phyloP scores from a whole-genome alignment of 352 stramenopile species.

The Phytopythium boreale region DNA sequence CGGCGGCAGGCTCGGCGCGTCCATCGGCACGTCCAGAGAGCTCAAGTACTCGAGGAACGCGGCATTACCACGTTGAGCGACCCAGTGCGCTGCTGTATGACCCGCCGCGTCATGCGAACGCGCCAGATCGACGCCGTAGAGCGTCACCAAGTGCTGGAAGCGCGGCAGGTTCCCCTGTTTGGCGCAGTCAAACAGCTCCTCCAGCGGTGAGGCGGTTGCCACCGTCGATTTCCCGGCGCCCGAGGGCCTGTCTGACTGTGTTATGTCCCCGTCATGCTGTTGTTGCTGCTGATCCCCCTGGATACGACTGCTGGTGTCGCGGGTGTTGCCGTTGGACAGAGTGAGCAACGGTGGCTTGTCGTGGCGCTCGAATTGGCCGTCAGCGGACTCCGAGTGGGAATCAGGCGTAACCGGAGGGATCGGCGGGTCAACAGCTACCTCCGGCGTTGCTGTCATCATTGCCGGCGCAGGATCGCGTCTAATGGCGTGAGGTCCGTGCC shows the following conservation, averaged over 20 bases:
- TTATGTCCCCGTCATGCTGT: background rate
- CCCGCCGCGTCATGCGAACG: conserved; percentile 47
- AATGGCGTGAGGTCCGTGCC: background rate
- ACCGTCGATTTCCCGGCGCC: background rate
- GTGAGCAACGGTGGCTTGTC: background rate
- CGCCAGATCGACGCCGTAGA: conserved; percentile 38
- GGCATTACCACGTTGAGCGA: conserved; percentile 46
- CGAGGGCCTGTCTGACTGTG: background rate
- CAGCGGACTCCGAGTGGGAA: background rate
- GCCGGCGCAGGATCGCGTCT: background rate
- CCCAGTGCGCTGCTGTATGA: conserved; percentile 74
- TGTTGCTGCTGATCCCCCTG: too few relatives aligned
- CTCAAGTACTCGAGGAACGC: conserved; percentile 62
- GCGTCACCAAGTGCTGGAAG: conserved; percentile 45
- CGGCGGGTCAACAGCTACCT: background rate
- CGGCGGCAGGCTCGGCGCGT: conserved; percentile 46
- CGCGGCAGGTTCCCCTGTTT: conserved; percentile 55
- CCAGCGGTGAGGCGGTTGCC: conserved; percentile 22
- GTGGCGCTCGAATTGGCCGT: background rate
- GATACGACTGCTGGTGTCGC: too few relatives aligned
- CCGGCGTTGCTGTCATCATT: background rate
- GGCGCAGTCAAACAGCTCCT: conserved; percentile 64
- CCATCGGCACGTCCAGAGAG: conserved; percentile 40
- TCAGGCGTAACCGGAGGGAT: background rate
- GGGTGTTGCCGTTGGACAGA: background rate